phyloP scores from a whole-genome alignment of 106 monocot species.

The Allium sativum region DNA sequence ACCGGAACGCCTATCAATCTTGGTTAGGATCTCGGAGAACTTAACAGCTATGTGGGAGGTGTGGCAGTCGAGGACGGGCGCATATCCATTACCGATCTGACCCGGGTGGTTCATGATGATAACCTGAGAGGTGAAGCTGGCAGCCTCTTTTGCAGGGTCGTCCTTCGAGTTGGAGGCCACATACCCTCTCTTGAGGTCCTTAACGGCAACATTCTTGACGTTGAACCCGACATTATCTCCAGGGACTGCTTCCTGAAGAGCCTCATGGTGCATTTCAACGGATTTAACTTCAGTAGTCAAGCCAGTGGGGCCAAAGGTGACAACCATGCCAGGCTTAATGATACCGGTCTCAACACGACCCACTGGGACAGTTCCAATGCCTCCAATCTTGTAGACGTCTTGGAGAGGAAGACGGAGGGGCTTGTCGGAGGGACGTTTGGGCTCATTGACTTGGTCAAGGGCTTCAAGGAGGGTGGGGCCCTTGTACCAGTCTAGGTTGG shows the following conservation, averaged over 20 bases:
- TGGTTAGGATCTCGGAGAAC: constrained; percentile 9
- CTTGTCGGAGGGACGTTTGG: constrained; percentile 17
- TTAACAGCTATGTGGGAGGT: constrained; percentile 10
- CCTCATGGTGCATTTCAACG: constrained; percentile 21
- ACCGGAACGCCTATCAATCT: constrained; percentile 9
- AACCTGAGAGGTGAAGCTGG: constrained; percentile 15
- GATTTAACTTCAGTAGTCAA: constrained; percentile 16
- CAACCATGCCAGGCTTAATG: constrained; percentile 17
- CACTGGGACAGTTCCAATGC: constrained; percentile 18
- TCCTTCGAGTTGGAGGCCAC: constrained; percentile 18
- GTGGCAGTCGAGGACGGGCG: constrained; percentile 10
- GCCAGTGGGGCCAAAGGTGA: constrained; percentile 13
- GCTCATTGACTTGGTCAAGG: constrained; percentile 13
- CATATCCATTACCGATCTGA: constrained; percentile 6
- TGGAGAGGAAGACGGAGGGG: constrained; percentile 18
- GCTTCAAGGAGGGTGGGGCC: constrained; percentile 18
- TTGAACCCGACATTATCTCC: constrained; percentile 20
- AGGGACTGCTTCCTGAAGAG: constrained; percentile 11
- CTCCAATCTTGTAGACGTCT: constrained; percentile 19
- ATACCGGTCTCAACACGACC: constrained; percentile 16
- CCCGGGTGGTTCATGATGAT: constrained; percentile 25
- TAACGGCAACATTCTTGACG: constrained; percentile 20
- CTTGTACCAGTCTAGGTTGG: constrained; percentile 19
- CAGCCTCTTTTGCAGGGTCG: constrained; percentile 16
- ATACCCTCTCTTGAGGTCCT: constrained; percentile 14